Conservation (phyloP, 2,329 filamentous ascomycete species). For the Aquanectria penicillioides region DNA sequence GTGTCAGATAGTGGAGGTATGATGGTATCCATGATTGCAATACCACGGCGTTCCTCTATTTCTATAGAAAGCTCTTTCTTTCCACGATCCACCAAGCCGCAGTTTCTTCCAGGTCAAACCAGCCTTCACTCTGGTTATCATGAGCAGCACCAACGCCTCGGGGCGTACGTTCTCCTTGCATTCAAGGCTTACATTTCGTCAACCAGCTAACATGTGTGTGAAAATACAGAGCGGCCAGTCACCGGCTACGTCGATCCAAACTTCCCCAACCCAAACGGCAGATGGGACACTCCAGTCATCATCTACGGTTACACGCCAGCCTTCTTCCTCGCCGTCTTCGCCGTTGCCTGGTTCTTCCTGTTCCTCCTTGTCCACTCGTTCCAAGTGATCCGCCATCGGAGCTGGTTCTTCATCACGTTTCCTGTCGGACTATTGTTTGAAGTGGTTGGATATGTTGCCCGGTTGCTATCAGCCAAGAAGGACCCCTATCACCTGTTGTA, state of each 20-base stretch:
- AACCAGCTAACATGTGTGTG: neutral
- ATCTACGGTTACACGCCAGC: conserved; percentile 62
- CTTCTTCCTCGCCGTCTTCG: conserved; percentile 55
- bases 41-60: too few species aligned
- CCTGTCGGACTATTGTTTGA: conserved; percentile 58
- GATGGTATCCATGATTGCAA: too few species aligned
- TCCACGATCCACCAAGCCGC: neutral
- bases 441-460: conserved; percentile 60
- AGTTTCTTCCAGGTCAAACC: neutral
- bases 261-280: conserved; percentile 58
- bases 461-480: conserved; percentile 57
- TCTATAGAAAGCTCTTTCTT: too few species aligned
- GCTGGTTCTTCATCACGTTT: conserved; percentile 59
- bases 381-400: conserved; percentile 49
- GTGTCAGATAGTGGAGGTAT: too few species aligned
- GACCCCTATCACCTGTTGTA: conserved; percentile 64
- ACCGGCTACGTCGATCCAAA: conserved; percentile 60
- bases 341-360: conserved; percentile 55
- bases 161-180: conserved; percentile 17
- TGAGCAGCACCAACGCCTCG: neutral
- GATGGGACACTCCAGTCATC: conserved; percentile 58
- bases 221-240: conserved; percentile 21
- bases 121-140: neutral
- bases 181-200: neutral
- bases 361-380: conserved; percentile 50